Percentiles rank a stretch among this genome's conserved stretches.
These are phyloP conservation scores for Plantago ovata DNA, from an alignment of 257 asterid genomes.

Conservation along the genomic window DNA sequence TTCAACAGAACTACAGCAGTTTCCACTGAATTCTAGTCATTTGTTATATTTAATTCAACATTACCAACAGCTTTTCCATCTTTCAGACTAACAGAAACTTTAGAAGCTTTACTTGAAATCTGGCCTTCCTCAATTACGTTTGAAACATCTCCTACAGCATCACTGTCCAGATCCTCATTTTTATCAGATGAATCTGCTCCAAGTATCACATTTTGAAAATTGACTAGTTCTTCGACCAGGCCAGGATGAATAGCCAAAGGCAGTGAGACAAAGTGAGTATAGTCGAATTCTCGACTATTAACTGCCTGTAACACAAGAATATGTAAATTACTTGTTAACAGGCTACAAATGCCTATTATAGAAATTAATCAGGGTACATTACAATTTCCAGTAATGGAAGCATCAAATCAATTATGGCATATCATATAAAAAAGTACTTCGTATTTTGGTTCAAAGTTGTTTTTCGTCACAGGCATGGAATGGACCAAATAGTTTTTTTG, in stretches of 20 bases:
- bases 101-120: slow-evolving; percentile 24
- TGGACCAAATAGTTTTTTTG: background rate
- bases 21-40: slow-evolving; percentile 19
- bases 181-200: slow-evolving; percentile 37
- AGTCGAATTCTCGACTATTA: slow-evolving; percentile 68
- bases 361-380: background rate
- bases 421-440: too few relatives aligned
- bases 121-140: slow-evolving; percentile 31
- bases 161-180: slow-evolving; percentile 31
- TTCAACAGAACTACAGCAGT: slow-evolving; percentile 32
- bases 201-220: slow-evolving; percentile 68
- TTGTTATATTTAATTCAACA: slow-evolving; percentile 25
- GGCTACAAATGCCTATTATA: background rate
- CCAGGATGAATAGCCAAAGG: slow-evolving; percentile 85
- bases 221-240: slow-evolving; percentile 70
- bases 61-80: slow-evolving; percentile 30
- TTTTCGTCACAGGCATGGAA: background rate
- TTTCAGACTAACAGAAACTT: slow-evolving; percentile 28
- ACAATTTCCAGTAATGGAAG: slow-evolving; percentile 6
- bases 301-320: slow-evolving; percentile 51
- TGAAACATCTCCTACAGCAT: slow-evolving; percentile 32
- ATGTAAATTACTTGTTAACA: slow-evolving; percentile 9
- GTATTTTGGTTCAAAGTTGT: too few relatives aligned
- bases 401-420: slow-evolving; percentile 1
- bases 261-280: slow-evolving; percentile 95